Conservation (phyloP, 495 filamentous ascomycete species). For the Aspergillus affinis region DNA sequence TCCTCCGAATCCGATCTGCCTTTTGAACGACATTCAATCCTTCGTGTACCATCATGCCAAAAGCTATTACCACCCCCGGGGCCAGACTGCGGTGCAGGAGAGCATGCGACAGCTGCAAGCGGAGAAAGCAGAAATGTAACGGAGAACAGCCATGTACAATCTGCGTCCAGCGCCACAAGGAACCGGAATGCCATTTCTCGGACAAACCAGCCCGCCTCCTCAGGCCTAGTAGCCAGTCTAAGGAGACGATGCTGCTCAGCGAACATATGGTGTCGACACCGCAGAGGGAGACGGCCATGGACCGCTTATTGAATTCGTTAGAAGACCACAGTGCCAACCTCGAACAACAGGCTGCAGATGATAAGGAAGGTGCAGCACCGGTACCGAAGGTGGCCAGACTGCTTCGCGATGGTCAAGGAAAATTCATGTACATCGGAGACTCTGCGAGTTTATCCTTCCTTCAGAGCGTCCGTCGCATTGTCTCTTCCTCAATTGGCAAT, state of each 20-base stretch:
- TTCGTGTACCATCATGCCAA: slow-evolving; percentile 31
- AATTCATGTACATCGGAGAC: slow-evolving; percentile 70
- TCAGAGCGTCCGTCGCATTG: slow-evolving; percentile 70
- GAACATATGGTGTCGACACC: slow-evolving; percentile 35
- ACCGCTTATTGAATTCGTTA: slow-evolving; percentile 39
- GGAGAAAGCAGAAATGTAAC: slow-evolving; percentile 80
- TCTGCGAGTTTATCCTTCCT: slow-evolving; percentile 71
- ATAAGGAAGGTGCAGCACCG: slow-evolving; percentile 41
- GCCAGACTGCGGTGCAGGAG: slow-evolving; percentile 41
- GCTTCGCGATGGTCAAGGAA: slow-evolving; percentile 52
- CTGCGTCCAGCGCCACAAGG: slow-evolving; percentile 58
- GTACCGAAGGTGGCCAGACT: slow-evolving; percentile 51
- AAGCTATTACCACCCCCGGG: slow-evolving; percentile 34
- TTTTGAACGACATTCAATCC: not conserved
- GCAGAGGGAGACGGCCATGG: slow-evolving; percentile 42
- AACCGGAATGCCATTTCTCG: slow-evolving; percentile 45
- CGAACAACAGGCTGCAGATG: slow-evolving; percentile 35
- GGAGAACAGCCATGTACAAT: slow-evolving; percentile 68
- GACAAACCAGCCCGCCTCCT: slow-evolving; percentile 43
- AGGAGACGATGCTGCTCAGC: slow-evolving; percentile 42
- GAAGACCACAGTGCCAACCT: slow-evolving; percentile 37
- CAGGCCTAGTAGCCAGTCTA: slow-evolving; percentile 29
- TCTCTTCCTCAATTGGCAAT: slow-evolving; percentile 62
- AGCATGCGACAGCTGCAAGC: slow-evolving; percentile 77
- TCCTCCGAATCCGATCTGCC: not conserved